Percentiles rank a stretch among this genome's conserved stretches.
These are phyloP conservation scores for Aspergillus brunneoviolaceus DNA, from an alignment of 2,329 filamentous ascomycete genomes.

Conservation along the genomic window DNA sequence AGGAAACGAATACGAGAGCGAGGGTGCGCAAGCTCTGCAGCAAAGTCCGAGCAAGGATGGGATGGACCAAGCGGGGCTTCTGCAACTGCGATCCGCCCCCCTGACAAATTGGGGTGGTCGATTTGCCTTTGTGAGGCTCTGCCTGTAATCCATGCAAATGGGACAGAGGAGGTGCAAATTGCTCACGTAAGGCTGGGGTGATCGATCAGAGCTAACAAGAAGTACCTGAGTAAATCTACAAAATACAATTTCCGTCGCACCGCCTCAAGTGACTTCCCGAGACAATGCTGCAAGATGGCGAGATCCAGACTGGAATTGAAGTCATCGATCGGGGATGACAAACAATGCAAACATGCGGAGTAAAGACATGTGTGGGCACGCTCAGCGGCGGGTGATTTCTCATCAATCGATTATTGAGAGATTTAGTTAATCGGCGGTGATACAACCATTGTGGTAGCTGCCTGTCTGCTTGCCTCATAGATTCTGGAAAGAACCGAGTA, in stretches of 20 bases:
- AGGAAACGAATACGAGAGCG: not conserved
- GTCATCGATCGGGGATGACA: slow-evolving; percentile 12
- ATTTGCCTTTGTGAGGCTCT: not conserved
- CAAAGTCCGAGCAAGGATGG: not conserved
- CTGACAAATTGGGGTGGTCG: not conserved
- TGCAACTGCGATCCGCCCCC: not conserved
- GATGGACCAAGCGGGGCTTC: not conserved
- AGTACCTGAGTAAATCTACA: not conserved
- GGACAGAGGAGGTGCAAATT: not conserved
- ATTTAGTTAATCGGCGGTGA: not conserved
- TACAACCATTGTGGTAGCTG: not conserved
- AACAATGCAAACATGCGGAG: slow-evolving; percentile 28
- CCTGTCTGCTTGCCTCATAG: not conserved
- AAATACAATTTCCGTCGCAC: not conserved
- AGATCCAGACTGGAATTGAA: not conserved
- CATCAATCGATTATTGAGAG: not conserved
- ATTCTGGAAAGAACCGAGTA: not conserved
- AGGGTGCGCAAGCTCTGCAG: not conserved
- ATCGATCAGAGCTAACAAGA: not conserved
- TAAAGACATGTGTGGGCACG: no score
- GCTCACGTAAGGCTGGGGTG: no score
- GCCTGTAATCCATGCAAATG: not conserved
- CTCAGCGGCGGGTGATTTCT: not conserved
- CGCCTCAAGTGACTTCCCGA: not conserved
- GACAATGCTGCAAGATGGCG: not conserved